Base-by-base conservation (phyloP, 2,329 filamentous ascomycete species). In the Neoscytalidium dimidiatum region DNA sequence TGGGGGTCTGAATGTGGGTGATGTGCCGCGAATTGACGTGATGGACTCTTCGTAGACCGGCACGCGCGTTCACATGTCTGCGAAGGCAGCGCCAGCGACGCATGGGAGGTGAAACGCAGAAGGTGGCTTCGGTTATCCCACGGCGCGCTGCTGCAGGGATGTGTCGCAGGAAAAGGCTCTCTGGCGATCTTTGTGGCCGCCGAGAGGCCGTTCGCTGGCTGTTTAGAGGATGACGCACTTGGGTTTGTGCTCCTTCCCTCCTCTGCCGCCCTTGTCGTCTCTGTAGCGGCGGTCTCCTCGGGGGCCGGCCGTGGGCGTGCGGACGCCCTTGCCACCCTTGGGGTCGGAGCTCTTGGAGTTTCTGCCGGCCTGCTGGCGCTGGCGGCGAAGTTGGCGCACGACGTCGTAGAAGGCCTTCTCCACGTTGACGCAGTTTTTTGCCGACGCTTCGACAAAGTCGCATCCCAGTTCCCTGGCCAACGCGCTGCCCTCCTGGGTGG, bases 351-450 rank as follows among this genome's bases (percentile, higher is more conserved):
- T 64, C 62, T 65, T 65, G 43, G 63, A 58, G 33, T 58, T 52
- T 44, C 56, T 60, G 53, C 52, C 52, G 31, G 64, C 35, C 44
- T 69, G 67, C 69, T 92, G 89, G 72, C 92, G 86, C 79, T 97
- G 93, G 72, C 91, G 88, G 71, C 95, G 89, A 69, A 99, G 83
- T 77, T 95, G 92, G 70, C 95, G 85, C 63, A 98, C 95, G 7
- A 99, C 95, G 75, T 99, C 95, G 80, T 97, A 98, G 75, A 99
- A 98, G 33, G 93, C 94, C 84, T 96, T 98, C 79, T 97, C 95
- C 62, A 97, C 94, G 74, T 98, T 97, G 83, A 97, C 93, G 81
- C 94, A 97, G 77, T 97, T 97, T 83, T 97, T 97, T 38, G 94
- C 94, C 6, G 94, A 97, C 1, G 94, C 94, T 79, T 98, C 94